Conservation (phyloP, 2,329 filamentous ascomycete genomes). For the Knufia petricola region DNA sequence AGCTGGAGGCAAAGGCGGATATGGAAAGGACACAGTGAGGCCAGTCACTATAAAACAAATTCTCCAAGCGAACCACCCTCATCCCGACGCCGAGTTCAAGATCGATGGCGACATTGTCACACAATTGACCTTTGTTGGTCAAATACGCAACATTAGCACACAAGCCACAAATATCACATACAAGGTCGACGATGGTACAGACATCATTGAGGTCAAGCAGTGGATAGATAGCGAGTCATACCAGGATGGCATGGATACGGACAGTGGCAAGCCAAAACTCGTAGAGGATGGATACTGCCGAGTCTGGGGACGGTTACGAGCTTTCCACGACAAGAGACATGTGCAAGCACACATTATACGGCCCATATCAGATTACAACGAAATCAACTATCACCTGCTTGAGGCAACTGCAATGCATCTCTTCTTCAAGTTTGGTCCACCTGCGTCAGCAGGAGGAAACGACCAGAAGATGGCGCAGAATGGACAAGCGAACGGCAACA, state of each 20-base stretch:
- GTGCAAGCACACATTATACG: slow-evolving; percentile 73
- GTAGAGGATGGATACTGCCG: slow-evolving; percentile 71
- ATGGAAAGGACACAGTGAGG: slow-evolving; percentile 75
- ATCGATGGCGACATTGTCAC: slow-evolving; percentile 69
- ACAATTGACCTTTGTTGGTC: slow-evolving; percentile 69
- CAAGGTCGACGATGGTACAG: slow-evolving; percentile 90
- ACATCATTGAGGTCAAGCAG: slow-evolving; percentile 79
- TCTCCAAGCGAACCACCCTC: slow-evolving; percentile 67
- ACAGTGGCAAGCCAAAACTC: slow-evolving; percentile 43
- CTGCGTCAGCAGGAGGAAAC: slow-evolving; percentile 35
- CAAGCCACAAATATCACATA: slow-evolving; percentile 88
- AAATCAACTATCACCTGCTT: slow-evolving; percentile 84
- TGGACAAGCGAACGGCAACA: slow-evolving; percentile 26
- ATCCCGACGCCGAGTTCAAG: slow-evolving; percentile 66
- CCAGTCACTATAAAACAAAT: slow-evolving; percentile 95
- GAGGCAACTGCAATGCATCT: slow-evolving; percentile 85
- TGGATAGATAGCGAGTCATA: slow-evolving; percentile 58
- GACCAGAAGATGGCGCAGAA: slow-evolving; percentile 25
- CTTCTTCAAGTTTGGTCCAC: slow-evolving; percentile 63
- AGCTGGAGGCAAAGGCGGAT: slow-evolving; percentile 37
- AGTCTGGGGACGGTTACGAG: slow-evolving; percentile 75
- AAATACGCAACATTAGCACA: slow-evolving; percentile 76
- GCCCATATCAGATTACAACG: slow-evolving; percentile 74
- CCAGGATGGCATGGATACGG: slow-evolving; percentile 37
- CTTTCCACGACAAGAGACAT: slow-evolving; percentile 73